A percentile compares a stretch with the other conserved stretches of the same genome.
Evolutionary conservation across 202 grass and related monocot genomes (phyloP).

Genomic region (Setaria viridis): DNA sequence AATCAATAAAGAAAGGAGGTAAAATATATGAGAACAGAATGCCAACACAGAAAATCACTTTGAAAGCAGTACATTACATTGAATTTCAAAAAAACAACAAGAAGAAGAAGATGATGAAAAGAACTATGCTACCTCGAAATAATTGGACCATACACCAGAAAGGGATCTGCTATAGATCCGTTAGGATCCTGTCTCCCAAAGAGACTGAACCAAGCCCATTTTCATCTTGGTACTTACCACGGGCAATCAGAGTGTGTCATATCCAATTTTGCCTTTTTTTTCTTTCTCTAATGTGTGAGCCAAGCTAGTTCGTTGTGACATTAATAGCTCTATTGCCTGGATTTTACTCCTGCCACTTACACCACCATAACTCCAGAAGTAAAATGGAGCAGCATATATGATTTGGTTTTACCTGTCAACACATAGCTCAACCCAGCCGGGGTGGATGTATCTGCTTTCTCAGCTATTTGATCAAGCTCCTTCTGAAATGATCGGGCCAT

Average conservation of each 20-base stretch:
- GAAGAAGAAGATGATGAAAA: not conserved
- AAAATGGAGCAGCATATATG: constrained; percentile 28
- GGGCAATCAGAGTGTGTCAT: not conserved
- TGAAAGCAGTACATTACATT: no score
- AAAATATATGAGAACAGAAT: not conserved
- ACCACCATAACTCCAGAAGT: not conserved
- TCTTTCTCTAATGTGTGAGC: not conserved
- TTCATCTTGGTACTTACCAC: not conserved
- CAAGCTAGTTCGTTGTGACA: not conserved
- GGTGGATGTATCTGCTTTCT: constrained; percentile 93
- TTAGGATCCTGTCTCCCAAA: not conserved
- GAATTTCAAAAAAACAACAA: not conserved
- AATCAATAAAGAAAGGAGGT: not conserved
- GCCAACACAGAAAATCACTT: not conserved
- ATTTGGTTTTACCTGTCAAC: constrained; percentile 71
- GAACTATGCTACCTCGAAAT: not conserved
- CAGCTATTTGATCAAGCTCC: constrained; percentile 95
- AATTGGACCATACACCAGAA: not conserved
- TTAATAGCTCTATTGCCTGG: not conserved
- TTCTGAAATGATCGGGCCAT: constrained; percentile 97
- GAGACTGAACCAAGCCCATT: not conserved
- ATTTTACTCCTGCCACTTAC: not conserved
- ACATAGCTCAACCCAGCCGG: constrained; percentile 89
- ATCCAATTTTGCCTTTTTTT: not conserved
- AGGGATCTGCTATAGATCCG: not conserved